phyloP scores from a whole-genome alignment of 352 stramenopile genomes.

The Phytophthora kernoviae region DNA sequence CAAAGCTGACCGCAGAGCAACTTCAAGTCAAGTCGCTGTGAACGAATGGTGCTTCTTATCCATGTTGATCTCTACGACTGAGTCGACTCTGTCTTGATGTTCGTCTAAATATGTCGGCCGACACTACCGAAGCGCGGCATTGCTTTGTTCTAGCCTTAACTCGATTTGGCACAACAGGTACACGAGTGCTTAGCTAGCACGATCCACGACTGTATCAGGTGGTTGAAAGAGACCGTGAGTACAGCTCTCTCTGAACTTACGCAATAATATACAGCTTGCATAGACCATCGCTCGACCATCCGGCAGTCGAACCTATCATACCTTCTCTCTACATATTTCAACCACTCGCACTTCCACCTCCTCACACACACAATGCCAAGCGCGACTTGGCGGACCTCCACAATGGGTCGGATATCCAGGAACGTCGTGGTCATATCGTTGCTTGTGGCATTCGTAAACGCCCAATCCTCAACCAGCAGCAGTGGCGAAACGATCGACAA shows the following conservation, averaged over 20 bases:
- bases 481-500: slow-evolving; percentile 38
- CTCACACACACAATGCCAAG: neutral
- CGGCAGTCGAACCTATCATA: neutral
- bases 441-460: slow-evolving; percentile 4
- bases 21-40: too few relatives aligned
- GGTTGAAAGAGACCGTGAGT: slow-evolving; percentile 16
- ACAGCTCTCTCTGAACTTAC: slow-evolving; percentile 13
- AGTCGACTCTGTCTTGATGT: too few relatives aligned
- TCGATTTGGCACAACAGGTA: slow-evolving; percentile 1
- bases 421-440: slow-evolving; percentile 9
- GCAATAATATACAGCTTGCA: slow-evolving; percentile 2
- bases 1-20: too few relatives aligned
- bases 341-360: neutral
- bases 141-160: too few relatives aligned
- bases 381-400: too few relatives aligned
- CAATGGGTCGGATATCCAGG: neutral
- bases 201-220: slow-evolving; percentile 1
- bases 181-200: slow-evolving; percentile 11
- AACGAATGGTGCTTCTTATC: too few relatives aligned
- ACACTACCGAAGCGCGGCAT: too few relatives aligned
- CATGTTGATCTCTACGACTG: too few relatives aligned
- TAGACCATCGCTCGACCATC: too few relatives aligned
- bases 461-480: slow-evolving; percentile 2
- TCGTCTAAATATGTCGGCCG: too few relatives aligned
- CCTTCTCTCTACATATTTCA: neutral